phyloP scores from a whole-genome alignment of 805 yeast genomes.

The Suhomyces faveliae region DNA sequence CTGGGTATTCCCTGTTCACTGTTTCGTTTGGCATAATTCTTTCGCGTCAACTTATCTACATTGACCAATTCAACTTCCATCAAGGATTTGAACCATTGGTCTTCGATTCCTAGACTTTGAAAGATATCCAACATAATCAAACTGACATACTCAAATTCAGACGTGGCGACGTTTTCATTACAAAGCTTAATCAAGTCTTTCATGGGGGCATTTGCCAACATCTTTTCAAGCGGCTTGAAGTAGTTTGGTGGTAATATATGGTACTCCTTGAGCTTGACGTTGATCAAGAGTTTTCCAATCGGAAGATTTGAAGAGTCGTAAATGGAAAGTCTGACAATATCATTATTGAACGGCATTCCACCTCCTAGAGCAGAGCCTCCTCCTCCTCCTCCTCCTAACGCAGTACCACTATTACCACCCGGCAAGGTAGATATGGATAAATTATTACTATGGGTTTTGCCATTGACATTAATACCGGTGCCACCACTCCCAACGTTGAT shows the following conservation, averaged over 20 bases:
- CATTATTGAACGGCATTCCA: constrained; percentile 28
- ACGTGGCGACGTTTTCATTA: constrained; percentile 35
- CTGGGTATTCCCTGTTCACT: constrained; percentile 8
- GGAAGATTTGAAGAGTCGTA: constrained; percentile 41
- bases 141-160: constrained; percentile 55
- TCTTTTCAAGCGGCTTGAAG: constrained; percentile 61
- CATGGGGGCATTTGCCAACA: constrained; percentile 54
- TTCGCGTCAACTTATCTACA: constrained; percentile 45
- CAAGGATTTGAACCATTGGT: constrained; percentile 69
- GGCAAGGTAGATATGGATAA: constrained; percentile 3
- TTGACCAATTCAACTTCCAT: constrained; percentile 63
- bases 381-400: too few relatives aligned
- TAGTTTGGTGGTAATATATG: constrained; percentile 59
- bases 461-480: constrained; percentile 22
- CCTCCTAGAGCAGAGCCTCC: too few relatives aligned
- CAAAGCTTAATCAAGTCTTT: constrained; percentile 51
- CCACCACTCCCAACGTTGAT: constrained; percentile 28
- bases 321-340: constrained; percentile 46
- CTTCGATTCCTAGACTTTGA: constrained; percentile 65
- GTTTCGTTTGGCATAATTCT: constrained; percentile 34
- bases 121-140: constrained; percentile 67
- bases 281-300: constrained; percentile 58
- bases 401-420: too few relatives aligned
- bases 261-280: constrained; percentile 49
- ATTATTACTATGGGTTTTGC: constrained; percentile 11